These are phyloP conservation scores for Boletus insuetus DNA, from an alignment of 768 basidiomycete species.

Conservation along the genomic window DNA sequence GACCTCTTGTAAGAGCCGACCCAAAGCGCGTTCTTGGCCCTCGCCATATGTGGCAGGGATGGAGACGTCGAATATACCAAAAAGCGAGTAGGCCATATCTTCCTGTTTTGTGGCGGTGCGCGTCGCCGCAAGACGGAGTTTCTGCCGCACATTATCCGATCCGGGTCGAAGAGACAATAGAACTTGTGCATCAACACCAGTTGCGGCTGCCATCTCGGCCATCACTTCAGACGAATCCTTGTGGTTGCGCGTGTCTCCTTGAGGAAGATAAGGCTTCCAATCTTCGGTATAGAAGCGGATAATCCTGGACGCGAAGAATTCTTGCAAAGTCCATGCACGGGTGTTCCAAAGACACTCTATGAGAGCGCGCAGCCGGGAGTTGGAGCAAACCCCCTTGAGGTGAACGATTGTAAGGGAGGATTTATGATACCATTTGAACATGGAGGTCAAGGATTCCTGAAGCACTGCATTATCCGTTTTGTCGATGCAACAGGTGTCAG, in stretches of 20 bases:
- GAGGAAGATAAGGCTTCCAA: not conserved
- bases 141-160: not conserved
- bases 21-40: too few relatives aligned
- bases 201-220: too few relatives aligned
- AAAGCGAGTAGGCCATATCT: too few relatives aligned
- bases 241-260: not conserved
- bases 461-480: not conserved
- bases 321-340: not conserved
- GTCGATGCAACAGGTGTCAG: not conserved
- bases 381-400: not conserved
- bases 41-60: too few relatives aligned
- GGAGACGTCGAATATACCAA: too few relatives aligned
- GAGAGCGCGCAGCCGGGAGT: not conserved
- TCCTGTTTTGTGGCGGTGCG: not conserved
- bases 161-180: not conserved
- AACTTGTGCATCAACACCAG: too few relatives aligned
- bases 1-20: not conserved
- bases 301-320: not conserved
- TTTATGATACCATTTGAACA: not conserved
- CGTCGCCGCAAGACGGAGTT: not conserved
- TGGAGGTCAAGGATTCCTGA: not conserved
- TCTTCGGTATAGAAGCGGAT: not conserved
- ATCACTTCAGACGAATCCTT: not conserved
- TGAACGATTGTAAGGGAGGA: not conserved
- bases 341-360: not conserved